Evolutionary conservation across 257 asterid species (phyloP).

Genomic region (Plantago major): DNA sequence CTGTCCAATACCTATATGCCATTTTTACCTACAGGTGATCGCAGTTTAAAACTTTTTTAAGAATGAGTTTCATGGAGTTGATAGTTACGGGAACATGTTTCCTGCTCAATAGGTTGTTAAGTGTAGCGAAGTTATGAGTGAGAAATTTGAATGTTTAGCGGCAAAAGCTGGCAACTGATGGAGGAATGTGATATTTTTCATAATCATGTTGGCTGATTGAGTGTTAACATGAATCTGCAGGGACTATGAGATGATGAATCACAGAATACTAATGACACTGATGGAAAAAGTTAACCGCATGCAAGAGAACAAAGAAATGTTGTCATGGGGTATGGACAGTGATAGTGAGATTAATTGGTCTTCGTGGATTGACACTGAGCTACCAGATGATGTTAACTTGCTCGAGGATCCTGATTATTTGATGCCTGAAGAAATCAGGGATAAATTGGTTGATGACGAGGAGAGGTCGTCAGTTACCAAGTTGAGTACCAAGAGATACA

Average conservation of each 20-base stretch:
- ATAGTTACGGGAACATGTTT: too few species aligned
- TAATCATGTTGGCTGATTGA: conserved; percentile 3
- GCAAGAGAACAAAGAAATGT: conserved; percentile 28
- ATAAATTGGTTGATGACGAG: conserved; percentile 11
- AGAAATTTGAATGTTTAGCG: too few species aligned
- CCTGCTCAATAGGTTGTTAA: too few species aligned
- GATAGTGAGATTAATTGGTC: conserved; percentile 67
- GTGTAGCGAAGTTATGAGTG: too few species aligned
- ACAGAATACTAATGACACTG: conserved; percentile 46
- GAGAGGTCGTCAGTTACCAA: conserved; percentile 19
- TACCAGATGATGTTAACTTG: conserved; percentile 50
- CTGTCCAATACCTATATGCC: conserved; percentile 60
- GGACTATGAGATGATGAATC: conserved; percentile 71
- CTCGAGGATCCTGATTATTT: conserved; percentile 56
- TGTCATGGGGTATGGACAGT: conserved; percentile 28
- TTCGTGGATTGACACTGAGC: conserved; percentile 56
- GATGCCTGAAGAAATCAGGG: conserved; percentile 41
- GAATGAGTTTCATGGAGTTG: not conserved
- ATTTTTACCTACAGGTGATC: conserved; percentile 60
- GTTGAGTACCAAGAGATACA: conserved; percentile 42
- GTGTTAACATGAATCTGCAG: conserved; percentile 30
- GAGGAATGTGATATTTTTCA: too few species aligned
- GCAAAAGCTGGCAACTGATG: too few species aligned
- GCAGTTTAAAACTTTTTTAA: not conserved
- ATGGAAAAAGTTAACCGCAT: conserved; percentile 57